Percentiles rank a stretch among this genome's conserved stretches.
Evolutionary conservation across 176 grass and related monocot genomes (phyloP).

Genomic region (Avena eriantha): DNA sequence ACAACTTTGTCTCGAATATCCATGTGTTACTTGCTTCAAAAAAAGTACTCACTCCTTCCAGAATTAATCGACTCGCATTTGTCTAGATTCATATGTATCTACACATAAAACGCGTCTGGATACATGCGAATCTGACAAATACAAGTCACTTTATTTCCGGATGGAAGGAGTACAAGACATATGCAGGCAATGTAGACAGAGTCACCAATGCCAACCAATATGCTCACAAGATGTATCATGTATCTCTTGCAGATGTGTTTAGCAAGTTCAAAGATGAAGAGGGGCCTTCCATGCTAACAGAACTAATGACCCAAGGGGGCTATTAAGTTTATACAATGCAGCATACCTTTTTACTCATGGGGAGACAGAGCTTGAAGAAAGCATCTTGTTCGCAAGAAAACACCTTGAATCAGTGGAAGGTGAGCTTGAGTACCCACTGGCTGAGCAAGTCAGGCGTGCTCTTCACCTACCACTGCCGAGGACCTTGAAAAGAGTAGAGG

Average conservation of each 20-base stretch:
- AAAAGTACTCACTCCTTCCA: not conserved
- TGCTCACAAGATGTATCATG: not conserved
- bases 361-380: conserved; percentile 37
- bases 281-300: not conserved
- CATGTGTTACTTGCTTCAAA: not conserved
- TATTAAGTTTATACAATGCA: conserved; percentile 49
- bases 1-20: not conserved
- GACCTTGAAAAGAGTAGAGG: conserved; percentile 39
- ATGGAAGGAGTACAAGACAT: not conserved
- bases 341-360: conserved; percentile 37
- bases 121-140: too few species aligned
- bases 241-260: conserved; percentile 37
- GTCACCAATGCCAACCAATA: conserved; percentile 1
- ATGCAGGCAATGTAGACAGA: not conserved
- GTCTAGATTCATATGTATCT: too few species aligned
- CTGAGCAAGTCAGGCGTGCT: conserved; percentile 32
- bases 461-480: conserved; percentile 41
- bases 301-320: conserved; percentile 40
- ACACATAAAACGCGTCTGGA: too few species aligned
- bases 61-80: too few species aligned
- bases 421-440: conserved; percentile 13
- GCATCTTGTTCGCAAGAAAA: conserved; percentile 5
- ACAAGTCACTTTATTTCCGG: too few species aligned
- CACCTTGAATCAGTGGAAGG: conserved; percentile 30
- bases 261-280: conserved; percentile 36